Conservation (phyloP, 2,329 filamentous ascomycete genomes). For the Ophiosphaerella korrae region DNA sequence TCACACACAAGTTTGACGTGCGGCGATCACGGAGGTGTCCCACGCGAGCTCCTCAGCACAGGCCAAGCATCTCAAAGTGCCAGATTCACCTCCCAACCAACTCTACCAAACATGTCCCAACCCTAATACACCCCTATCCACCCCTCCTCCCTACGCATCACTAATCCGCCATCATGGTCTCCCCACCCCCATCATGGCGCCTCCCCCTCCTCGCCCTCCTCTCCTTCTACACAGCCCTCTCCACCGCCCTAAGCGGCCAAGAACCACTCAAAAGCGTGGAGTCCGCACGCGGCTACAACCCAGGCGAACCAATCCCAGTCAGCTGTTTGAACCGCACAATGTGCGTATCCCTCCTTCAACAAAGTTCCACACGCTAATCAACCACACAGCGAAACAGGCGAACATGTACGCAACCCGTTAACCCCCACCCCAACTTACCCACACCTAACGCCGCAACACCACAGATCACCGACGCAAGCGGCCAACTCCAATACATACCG, state of each 20-base stretch:
- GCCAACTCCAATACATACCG: slow-evolving; percentile 88
- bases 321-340: slow-evolving; percentile 58
- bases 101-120: neutral
- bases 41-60: neutral
- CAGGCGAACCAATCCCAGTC: slow-evolving; percentile 57
- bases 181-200: slow-evolving; percentile 8
- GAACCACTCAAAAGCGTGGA: slow-evolving; percentile 46
- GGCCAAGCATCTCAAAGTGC: neutral
- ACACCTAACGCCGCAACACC: neutral
- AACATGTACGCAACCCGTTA: slow-evolving; percentile 62
- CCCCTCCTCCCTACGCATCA: neutral
- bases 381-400: slow-evolving; percentile 74
- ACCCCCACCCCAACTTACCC: neutral
- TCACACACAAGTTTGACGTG: neutral
- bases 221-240: slow-evolving; percentile 41
- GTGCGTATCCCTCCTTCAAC: slow-evolving; percentile 39
- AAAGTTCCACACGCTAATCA: slow-evolving; percentile 1
- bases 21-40: neutral
- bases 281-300: slow-evolving; percentile 51
- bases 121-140: neutral
- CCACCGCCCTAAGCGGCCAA: slow-evolving; percentile 48
- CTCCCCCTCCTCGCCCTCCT: slow-evolving; percentile 33
- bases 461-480: slow-evolving; percentile 72
- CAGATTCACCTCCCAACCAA: neutral
- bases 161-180: neutral